A percentile compares a stretch with the other conserved stretches of the same genome.
phyloP scores from a whole-genome alignment of 306 rosid species.

The Vigna nakashimae region DNA sequence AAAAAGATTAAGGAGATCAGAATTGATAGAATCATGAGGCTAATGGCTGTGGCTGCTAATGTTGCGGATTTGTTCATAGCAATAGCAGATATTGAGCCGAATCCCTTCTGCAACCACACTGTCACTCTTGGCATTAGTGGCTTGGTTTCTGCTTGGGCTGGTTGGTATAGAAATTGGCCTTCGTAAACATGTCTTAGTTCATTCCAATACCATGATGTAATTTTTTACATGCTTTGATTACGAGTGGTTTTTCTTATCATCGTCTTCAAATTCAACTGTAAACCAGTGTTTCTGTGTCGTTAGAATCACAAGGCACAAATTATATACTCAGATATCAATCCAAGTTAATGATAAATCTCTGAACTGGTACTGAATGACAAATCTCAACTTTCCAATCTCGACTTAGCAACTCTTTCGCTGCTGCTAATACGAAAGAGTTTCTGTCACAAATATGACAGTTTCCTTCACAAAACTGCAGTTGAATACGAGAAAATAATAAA shows the following conservation, averaged over 20 bases:
- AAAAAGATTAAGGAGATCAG: slow-evolving; percentile 59
- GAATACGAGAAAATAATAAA: too few species aligned
- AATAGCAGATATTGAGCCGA: slow-evolving; percentile 90
- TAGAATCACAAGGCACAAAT: background rate
- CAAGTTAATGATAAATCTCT: too few species aligned
- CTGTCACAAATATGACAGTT: too few species aligned
- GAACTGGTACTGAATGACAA: too few species aligned
- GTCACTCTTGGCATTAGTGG: slow-evolving; percentile 93
- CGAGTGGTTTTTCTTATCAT: background rate
- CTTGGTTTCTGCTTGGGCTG: slow-evolving; percentile 99
- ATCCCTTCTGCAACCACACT: slow-evolving; percentile 83
- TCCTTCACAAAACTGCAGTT: too few species aligned
- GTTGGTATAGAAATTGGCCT: slow-evolving; percentile 99
- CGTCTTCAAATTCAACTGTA: background rate
- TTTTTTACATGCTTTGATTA: slow-evolving; percentile 12
- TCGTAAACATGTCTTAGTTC: slow-evolving; percentile 39
- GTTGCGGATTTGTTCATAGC: slow-evolving; percentile 88
- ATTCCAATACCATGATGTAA: background rate
- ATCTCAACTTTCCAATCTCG: too few species aligned
- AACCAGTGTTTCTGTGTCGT: background rate
- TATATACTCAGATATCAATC: too few species aligned
- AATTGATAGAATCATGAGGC: slow-evolving; percentile 84
- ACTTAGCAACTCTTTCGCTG: too few species aligned
- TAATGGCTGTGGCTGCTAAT: slow-evolving; percentile 92
- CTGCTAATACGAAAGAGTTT: too few species aligned